Conservation (phyloP, 2,329 filamentous ascomycete genomes). For the Penicillium sp. region DNA sequence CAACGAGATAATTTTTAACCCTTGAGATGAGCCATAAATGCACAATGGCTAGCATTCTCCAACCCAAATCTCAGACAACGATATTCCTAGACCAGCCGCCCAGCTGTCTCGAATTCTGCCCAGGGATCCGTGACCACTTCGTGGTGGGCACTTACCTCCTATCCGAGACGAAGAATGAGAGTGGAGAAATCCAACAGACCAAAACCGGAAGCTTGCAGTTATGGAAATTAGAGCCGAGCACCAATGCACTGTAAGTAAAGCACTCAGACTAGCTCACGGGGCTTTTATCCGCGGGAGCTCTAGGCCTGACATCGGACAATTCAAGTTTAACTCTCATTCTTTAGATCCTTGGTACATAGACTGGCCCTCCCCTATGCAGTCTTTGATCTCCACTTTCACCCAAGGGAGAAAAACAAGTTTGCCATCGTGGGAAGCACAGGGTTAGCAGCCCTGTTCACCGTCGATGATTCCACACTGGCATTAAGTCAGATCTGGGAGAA, state of each 20-base stretch:
- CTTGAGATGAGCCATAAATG: neutral
- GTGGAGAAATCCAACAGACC: conserved; percentile 50
- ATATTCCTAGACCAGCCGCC: conserved; percentile 45
- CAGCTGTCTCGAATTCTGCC: conserved; percentile 48
- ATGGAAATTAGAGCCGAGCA: conserved; percentile 53
- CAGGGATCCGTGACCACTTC: conserved; percentile 60
- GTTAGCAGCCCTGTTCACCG: conserved; percentile 44
- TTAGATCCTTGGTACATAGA: conserved; percentile 60
- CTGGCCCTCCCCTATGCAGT: conserved; percentile 69
- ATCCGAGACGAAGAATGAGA: conserved; percentile 32
- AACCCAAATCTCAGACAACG: conserved; percentile 35
- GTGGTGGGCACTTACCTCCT: conserved; percentile 85
- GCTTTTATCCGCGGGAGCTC: neutral
- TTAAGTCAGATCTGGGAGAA: conserved; percentile 45
- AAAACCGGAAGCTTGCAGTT: conserved; percentile 74
- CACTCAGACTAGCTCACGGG: neutral
- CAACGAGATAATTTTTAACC: neutral
- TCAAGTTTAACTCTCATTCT: neutral
- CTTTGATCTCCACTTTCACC: conserved; percentile 81
- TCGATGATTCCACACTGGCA: conserved; percentile 18
- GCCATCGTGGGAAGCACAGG: conserved; percentile 75
- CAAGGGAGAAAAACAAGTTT: conserved; percentile 57
- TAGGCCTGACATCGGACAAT: neutral
- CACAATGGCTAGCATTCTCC: conserved; percentile 18
- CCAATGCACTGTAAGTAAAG: conserved; percentile 29